Percentiles rank a stretch among this genome's conserved stretches.
These are phyloP conservation scores for Malus sieversii DNA, from an alignment of 306 rosid genomes.

Conservation along the genomic window DNA sequence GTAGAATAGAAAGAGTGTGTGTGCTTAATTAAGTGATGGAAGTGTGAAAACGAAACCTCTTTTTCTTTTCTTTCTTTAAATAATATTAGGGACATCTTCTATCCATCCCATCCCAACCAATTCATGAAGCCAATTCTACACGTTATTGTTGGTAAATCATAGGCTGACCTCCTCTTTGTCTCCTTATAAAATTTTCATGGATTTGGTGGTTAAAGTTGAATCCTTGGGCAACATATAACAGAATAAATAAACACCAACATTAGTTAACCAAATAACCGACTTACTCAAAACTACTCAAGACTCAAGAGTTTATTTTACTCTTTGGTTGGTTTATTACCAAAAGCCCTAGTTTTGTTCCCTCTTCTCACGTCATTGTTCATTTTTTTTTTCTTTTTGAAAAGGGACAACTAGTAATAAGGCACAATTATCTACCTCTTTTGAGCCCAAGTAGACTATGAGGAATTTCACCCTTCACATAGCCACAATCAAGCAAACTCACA, in stretches of 20 bases:
- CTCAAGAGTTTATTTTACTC: background rate
- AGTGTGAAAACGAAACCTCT: conserved; percentile 2
- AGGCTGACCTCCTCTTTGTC: conserved; percentile 34
- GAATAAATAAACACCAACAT: background rate
- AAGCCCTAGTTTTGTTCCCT: background rate
- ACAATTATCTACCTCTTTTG: too few species aligned
- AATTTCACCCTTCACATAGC: too few species aligned
- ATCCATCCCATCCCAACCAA: conserved; percentile 7
- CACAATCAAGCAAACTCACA: too few species aligned
- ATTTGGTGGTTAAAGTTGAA: background rate
- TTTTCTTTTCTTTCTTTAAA: background rate
- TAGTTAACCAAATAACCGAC: background rate
- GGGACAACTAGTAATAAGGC: too few species aligned
- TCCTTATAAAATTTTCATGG: background rate
- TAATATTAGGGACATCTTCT: background rate
- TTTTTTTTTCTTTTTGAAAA: too few species aligned
- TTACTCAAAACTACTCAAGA: background rate
- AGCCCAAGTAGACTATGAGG: too few species aligned
- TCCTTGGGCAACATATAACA: background rate
- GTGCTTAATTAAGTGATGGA: background rate
- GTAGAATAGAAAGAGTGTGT: background rate
- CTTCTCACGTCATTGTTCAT: too few species aligned
- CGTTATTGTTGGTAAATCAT: conserved; percentile 22
- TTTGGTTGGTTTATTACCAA: background rate
- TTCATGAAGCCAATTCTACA: conserved; percentile 21